Evolutionary conservation across 129 eudicot species (phyloP).

Genomic region (Artemisia tridentata): DNA sequence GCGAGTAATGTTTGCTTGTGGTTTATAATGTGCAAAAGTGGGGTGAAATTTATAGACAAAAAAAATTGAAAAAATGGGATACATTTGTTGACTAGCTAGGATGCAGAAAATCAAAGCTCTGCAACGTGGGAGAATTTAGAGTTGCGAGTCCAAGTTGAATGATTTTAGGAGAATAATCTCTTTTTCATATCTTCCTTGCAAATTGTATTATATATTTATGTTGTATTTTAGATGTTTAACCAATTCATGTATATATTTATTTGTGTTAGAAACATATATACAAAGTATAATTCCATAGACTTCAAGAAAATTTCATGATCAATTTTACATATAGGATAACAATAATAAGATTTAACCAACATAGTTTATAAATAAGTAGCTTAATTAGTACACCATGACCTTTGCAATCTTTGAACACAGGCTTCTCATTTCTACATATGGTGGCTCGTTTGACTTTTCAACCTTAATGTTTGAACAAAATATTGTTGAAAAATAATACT

Average conservation of each 20-base stretch:
- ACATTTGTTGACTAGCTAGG: constrained; percentile 22
- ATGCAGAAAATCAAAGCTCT: constrained; percentile 17
- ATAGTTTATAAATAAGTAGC: neutral
- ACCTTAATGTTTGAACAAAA: constrained; percentile 5
- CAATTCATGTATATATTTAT: neutral
- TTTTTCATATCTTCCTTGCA: neutral
- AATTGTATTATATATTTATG: neutral
- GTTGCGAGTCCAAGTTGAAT: constrained; percentile 35
- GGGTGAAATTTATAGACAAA: constrained; percentile 28
- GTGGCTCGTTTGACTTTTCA: constrained; percentile 36
- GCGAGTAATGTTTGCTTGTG: constrained; percentile 17
- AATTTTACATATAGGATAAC: neutral
- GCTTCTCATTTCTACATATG: constrained; percentile 21
- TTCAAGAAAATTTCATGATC: neutral
- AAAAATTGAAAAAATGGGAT: neutral
- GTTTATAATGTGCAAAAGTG: constrained; percentile 9
- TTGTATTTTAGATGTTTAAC: neutral
- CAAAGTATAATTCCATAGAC: neutral
- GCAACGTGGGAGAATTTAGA: constrained; percentile 22
- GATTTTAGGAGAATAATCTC: neutral
- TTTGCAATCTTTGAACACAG: constrained; percentile 25
- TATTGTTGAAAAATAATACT: neutral
- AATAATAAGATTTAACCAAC: neutral
- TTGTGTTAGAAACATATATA: neutral
- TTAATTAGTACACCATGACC: constrained; percentile 12